A percentile compares a stretch with the other conserved stretches of the same genome.
Conservation (phyloP, 2,329 filamentous ascomycete species). For the Beauveria sp. region DNA sequence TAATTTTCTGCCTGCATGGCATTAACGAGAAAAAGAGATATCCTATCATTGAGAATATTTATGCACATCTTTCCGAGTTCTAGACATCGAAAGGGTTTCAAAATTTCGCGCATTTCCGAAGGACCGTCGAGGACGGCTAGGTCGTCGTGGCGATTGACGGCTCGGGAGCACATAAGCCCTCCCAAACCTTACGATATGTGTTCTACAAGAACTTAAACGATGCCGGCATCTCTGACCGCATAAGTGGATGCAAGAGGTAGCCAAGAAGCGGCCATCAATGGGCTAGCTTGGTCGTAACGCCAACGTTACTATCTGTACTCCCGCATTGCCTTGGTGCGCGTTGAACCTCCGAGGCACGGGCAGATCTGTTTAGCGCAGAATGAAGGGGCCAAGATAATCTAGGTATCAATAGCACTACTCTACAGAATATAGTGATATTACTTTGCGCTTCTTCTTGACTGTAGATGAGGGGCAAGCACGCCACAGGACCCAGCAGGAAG, state of each 20-base stretch:
- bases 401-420: too few relatives aligned
- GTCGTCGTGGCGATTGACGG: slow-evolving; percentile 23
- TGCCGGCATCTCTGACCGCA: slow-evolving; percentile 21
- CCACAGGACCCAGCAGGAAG: too few relatives aligned
- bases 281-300: neutral
- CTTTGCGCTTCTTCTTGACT: too few relatives aligned
- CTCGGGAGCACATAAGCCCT: slow-evolving; percentile 24
- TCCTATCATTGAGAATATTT: slow-evolving; percentile 22
- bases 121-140: slow-evolving; percentile 21
- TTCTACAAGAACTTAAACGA: slow-evolving; percentile 23
- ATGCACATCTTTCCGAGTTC: slow-evolving; percentile 19
- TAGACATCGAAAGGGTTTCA: slow-evolving; percentile 20
- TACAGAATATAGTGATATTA: too few relatives aligned
- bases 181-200: slow-evolving; percentile 22
- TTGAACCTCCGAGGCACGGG: too few relatives aligned
- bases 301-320: neutral
- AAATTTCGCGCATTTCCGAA: slow-evolving; percentile 12
- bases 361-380: too few relatives aligned
- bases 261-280: slow-evolving; percentile 17
- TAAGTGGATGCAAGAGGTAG: slow-evolving; percentile 21
- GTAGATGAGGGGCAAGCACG: too few relatives aligned
- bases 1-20: slow-evolving; percentile 19
- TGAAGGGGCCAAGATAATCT: too few relatives aligned
- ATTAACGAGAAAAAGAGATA: slow-evolving; percentile 20
- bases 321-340: neutral